Base-by-base conservation (phyloP, 345 rosid genomes). In the Gynandropsis gynandra region DNA sequence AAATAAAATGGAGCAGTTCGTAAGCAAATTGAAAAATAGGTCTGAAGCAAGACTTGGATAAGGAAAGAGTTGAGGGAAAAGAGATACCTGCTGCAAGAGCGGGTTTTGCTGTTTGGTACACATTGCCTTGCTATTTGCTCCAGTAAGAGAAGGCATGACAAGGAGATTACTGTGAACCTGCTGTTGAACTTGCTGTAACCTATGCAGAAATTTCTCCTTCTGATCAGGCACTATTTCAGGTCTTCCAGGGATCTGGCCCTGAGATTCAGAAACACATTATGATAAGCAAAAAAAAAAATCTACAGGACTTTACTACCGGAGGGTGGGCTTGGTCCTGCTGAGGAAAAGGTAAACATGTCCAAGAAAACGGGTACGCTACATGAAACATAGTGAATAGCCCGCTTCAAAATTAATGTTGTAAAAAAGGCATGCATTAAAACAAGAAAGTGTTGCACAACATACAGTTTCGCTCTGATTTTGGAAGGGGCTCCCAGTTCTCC, bases 201-300 rank as follows among this genome's bases (percentile, higher is more conserved):
- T 76, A 53, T 81, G 87, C 69, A 85, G 54, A 60, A 68, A 85
- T 51, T 74, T 79, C 69, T 81, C 95, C 67, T 84, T 75, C 47
- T 75, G 77, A 66, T 85, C 89, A 37, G 89, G 82, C 8, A 82
- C 70, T 63, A 85, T 79, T 70, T 85, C 89, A 70, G 87, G 59
- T 72, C 95, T 79, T 47, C 74, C 66, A 50, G 80, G 89, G 50
- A 72, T 16, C 44, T 75, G 85, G 47, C 85, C 85, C 82, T 70
- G 65, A 54, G 40, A 47, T n/a, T 5, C 17, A 47, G 20, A 43
- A 21, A 27, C 13, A 18, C 17, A 13, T 42, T 4, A 42, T 1
- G 8, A 42, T 21, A 5, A 24, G 29, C n/a, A 24, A 24, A 24
- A 24, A 2, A 24, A 5, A 24, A 24, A 2, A 2, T 24, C 47